Percentiles rank a stretch among this genome's conserved stretches.
Conservation (phyloP, 495 filamentous ascomycete genomes). For the Xylaria cubensis region DNA sequence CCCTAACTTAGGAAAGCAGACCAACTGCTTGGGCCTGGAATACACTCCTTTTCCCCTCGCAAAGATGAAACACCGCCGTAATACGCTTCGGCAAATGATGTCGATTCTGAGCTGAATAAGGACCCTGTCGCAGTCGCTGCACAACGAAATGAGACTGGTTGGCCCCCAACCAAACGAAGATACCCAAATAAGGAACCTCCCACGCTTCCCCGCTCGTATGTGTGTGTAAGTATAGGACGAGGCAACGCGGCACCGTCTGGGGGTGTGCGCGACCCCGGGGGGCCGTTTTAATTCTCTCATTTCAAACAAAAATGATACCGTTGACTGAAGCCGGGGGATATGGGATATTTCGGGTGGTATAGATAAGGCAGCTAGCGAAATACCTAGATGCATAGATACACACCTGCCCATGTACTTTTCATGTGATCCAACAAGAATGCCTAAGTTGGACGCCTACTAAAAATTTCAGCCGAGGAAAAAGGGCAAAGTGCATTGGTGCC, state of each 20-base stretch:
- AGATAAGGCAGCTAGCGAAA: neutral
- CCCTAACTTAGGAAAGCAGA: constrained; percentile 4
- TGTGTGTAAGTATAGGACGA: constrained; percentile 1
- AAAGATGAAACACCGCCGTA: neutral
- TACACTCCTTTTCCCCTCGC: neutral
- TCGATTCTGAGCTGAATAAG: constrained; percentile 3
- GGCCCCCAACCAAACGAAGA: neutral
- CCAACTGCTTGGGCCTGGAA: neutral
- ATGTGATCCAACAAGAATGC: neutral
- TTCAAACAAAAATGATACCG: no score
- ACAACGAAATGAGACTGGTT: constrained; percentile 2
- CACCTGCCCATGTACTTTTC: neutral
- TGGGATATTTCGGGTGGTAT: neutral
- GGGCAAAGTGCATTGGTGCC: constrained; percentile 1
- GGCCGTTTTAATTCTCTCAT: neutral
- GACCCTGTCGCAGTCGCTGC: neutral
- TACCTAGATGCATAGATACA: neutral
- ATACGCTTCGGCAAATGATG: constrained; percentile 14
- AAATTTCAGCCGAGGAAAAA: neutral
- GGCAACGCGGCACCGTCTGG: neutral
- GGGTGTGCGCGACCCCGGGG: constrained; percentile 1
- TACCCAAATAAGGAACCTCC: constrained; percentile 4
- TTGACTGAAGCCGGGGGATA: constrained; percentile 5
- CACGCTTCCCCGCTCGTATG: constrained; percentile 21
- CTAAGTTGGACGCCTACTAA: neutral